Base-by-base conservation (phyloP, 2,329 filamentous ascomycete species). In the Botrytis hyacinthi region DNA sequence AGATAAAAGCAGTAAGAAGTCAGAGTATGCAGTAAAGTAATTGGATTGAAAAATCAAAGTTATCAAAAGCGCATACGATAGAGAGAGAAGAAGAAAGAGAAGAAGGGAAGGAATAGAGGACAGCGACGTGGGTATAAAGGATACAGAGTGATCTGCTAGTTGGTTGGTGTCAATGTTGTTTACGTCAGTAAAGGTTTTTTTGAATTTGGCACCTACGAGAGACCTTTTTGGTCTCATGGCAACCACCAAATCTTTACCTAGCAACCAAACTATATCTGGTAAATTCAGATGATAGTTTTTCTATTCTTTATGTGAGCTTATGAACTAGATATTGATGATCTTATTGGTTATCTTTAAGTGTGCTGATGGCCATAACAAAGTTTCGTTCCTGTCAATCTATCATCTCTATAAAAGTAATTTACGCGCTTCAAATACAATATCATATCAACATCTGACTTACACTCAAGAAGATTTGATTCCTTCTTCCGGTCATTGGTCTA, bases 1-100 rank as follows among this genome's bases (percentile, higher is more conserved):
- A 68, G 62, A 72, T 40, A 18, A 68, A 59, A 68, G 62, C n/a
- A 42, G 32, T 48, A 48, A 63, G 37, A 72, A 32, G 59, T 32
- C 22, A 69, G 44, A 69, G 35, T 68, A 68, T 29, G 35, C 40
- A 59, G 65, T 69, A 48, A 59, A 54, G 12, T n/a, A 20, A 37
- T 60, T 9, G 60, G 57, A 18, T 42, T 59, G 29, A 46, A 14
- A 22, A 37, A 14, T 72, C 40, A 68, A 72, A 42, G 14, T 32
- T 68, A 68, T 59, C 46, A 42, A n/a, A 37, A 57, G 62, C 48
- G 32, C n/a, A 63, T 44, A 57, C 20, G 54, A 63, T 68, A 32
- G 22, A 26, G 70, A 59, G n/a, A n/a, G 29, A 40, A 40, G 22
- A 62, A 59, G 12, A 18, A 61, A 46, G n/a, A 32, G 40, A 40